These are phyloP conservation scores for Aulographum hederae DNA, from an alignment of 2,329 filamentous ascomycete species.

Conservation along the genomic window DNA sequence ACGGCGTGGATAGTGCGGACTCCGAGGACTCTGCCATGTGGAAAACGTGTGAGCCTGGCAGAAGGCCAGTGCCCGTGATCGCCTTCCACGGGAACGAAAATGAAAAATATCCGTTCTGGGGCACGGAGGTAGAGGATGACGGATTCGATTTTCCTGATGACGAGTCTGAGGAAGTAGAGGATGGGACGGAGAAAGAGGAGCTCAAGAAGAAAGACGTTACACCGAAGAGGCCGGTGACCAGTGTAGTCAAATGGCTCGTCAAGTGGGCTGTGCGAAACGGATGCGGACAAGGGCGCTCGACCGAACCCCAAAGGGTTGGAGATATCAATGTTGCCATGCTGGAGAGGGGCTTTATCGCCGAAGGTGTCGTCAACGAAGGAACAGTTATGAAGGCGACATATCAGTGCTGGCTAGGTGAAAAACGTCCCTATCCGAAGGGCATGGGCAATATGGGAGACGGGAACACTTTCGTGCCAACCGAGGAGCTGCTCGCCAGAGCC, in stretches of 20 bases:
- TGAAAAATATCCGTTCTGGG: no score
- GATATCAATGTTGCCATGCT: constrained; percentile 2
- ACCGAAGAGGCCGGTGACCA: background rate
- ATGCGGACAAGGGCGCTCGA: constrained; percentile 1
- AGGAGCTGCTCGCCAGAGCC: no score
- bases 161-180: no score
- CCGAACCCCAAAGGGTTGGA: background rate
- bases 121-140: constrained; percentile 1
- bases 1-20: no score
- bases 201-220: constrained; percentile 1
- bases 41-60: constrained; percentile 1
- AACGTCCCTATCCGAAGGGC: constrained; percentile 1
- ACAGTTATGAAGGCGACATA: background rate
- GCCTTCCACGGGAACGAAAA: constrained; percentile 4
- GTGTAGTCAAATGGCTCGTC: constrained; percentile 1
- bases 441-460: background rate
- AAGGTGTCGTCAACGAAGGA: constrained; percentile 2
- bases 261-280: constrained; percentile 4
- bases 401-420: background rate
- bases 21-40: background rate
- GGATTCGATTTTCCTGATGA: no score
- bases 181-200: constrained; percentile 2
- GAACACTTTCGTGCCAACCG: background rate
- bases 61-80: constrained; percentile 1
- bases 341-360: constrained; percentile 1